These are phyloP conservation scores for Dryas alaskensis DNA, from an alignment of 306 rosid species.

Conservation along the genomic window DNA sequence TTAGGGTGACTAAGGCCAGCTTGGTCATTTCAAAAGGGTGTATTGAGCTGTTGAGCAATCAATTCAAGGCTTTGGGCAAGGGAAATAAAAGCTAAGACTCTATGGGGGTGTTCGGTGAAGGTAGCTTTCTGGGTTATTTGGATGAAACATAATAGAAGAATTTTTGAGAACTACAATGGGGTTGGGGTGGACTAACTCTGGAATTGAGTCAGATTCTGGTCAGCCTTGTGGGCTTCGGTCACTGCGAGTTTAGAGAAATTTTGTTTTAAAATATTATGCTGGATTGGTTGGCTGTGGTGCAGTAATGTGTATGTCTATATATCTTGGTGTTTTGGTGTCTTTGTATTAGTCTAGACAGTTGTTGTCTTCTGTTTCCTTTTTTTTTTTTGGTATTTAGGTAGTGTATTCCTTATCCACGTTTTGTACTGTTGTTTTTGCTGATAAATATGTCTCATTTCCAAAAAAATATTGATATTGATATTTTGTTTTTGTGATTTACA, in stretches of 20 bases:
- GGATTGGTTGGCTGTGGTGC: neutral
- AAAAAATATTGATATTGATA: too few relatives aligned
- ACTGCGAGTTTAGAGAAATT: neutral
- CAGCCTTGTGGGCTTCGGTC: neutral
- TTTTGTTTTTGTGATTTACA: neutral
- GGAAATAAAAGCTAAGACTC: neutral
- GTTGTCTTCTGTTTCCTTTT: too few relatives aligned
- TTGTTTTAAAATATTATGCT: neutral
- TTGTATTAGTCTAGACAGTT: too few relatives aligned
- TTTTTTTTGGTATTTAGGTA: too few relatives aligned
- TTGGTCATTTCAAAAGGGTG: constrained; percentile 10
- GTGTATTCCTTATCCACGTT: too few relatives aligned
- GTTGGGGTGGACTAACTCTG: neutral
- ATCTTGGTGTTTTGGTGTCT: too few relatives aligned
- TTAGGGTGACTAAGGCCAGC: too few relatives aligned
- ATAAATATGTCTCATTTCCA: too few relatives aligned
- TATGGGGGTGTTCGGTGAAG: neutral
- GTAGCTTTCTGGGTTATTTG: neutral
- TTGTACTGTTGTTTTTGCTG: too few relatives aligned
- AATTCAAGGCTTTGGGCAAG: neutral
- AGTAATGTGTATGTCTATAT: neutral
- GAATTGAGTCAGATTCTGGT: neutral
- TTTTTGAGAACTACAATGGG: neutral
- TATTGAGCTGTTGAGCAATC: neutral
- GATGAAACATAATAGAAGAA: neutral